Percentiles rank a stretch among this genome's conserved stretches.
Conservation (phyloP, 345 rosid species). For the rapeseed (Brassica napus) region Da-Ae NC_063451.1:38089501-38090000, state of each 20-base stretch:
- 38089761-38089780: conserved; percentile 98
- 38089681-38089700: conserved; percentile 32
- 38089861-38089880: conserved; percentile 64
- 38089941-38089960: conserved; percentile 87
- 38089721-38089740: conserved; percentile 51
- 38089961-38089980: conserved; percentile 92
- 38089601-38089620: conserved; percentile 40
- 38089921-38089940: conserved; percentile 58
- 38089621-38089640: conserved; percentile 44
- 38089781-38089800: conserved; percentile 78
- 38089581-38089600: conserved; percentile 44
- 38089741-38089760: conserved; percentile 79
- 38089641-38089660: conserved; percentile 45
- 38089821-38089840: conserved; percentile 84
- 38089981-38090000: conserved; percentile 65
- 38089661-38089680: not conserved
- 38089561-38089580: conserved; percentile 51
- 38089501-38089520: conserved; percentile 61
- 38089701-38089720: conserved; percentile 15
- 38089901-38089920: conserved; percentile 52
- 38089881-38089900: conserved; percentile 47
- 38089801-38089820: conserved; percentile 69
- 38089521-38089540: conserved; percentile 66
- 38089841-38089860: conserved; percentile 98
- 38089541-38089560: conserved; percentile 53